Evolutionary conservation across 495 filamentous ascomycete genomes (phyloP).

Genomic region (Astrothelium subdiscretum): DNA sequence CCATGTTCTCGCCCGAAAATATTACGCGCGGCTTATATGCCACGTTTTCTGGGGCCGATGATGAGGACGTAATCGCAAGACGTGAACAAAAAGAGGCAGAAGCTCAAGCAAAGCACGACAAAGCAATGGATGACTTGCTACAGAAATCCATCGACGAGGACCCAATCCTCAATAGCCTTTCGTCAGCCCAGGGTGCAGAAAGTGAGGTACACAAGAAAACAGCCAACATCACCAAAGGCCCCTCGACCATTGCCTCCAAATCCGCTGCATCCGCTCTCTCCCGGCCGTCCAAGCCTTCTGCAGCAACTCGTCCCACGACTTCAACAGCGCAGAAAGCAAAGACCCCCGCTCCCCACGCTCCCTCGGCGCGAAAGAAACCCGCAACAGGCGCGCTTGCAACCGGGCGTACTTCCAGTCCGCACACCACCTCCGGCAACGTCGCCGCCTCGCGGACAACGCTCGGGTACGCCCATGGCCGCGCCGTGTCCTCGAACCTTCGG

Average conservation of each 20-base stretch:
- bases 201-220: slow-evolving; percentile 23
- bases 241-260: slow-evolving; percentile 39
- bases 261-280: slow-evolving; percentile 44
- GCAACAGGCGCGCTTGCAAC: slow-evolving; percentile 20
- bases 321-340: slow-evolving; percentile 33
- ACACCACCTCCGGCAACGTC: slow-evolving; percentile 45
- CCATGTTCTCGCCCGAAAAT: slow-evolving; percentile 46
- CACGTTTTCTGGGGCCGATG: slow-evolving; percentile 51
- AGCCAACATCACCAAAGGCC: slow-evolving; percentile 27
- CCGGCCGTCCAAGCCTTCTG: slow-evolving; percentile 21
- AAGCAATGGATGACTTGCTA: slow-evolving; percentile 50
- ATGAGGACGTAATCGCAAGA: slow-evolving; percentile 53
- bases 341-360: slow-evolving; percentile 24
- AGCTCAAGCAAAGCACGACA: slow-evolving; percentile 34
- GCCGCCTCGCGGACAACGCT: slow-evolving; percentile 64
- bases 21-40: slow-evolving; percentile 57
- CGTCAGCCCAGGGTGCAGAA: slow-evolving; percentile 10
- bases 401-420: slow-evolving; percentile 42
- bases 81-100: slow-evolving; percentile 41
- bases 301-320: slow-evolving; percentile 25
- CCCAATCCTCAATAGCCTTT: slow-evolving; percentile 2
- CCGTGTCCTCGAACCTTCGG: slow-evolving; percentile 40
- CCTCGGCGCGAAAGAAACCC: slow-evolving; percentile 35
- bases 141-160: slow-evolving; percentile 23
- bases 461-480: slow-evolving; percentile 68